phyloP scores from a whole-genome alignment of 1,284 basidiomycete genomes.

The Puccinia polysora region DNA sequence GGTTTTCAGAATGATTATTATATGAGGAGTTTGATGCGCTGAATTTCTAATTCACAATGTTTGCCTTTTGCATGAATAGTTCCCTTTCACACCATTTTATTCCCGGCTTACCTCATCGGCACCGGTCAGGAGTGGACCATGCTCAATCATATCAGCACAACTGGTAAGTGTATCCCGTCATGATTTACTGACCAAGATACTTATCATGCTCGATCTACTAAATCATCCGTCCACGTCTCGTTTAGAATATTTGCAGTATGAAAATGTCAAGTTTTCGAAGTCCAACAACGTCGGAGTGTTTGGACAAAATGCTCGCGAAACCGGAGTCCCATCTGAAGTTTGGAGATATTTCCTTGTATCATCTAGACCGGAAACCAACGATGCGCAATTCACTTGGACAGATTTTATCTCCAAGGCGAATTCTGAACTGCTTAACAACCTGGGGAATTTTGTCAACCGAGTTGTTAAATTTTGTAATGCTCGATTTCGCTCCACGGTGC shows the following conservation, averaged over 20 bases:
- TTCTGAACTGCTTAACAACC: constrained; percentile 88
- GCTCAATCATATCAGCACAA: constrained; percentile 89
- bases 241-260: constrained; percentile 99
- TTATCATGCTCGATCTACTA: constrained; percentile 31
- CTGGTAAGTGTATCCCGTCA: constrained; percentile 60
- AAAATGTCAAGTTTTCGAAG: constrained; percentile 98
- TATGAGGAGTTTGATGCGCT: no score
- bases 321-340: constrained; percentile 84
- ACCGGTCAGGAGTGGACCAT: constrained; percentile 90
- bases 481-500: constrained; percentile 29
- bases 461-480: constrained; percentile 52
- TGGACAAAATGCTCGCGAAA: constrained; percentile 87
- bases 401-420: constrained; percentile 94
- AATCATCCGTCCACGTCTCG: no score
- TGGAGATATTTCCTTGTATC: constrained; percentile 97
- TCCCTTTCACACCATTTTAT: constrained; percentile 97
- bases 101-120: constrained; percentile 82
- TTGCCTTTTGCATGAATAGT: constrained; percentile 59
- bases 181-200: neutral
- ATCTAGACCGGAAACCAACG: constrained; percentile 85
- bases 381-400: constrained; percentile 94
- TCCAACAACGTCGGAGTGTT: constrained; percentile 95
- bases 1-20: no score
- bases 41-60: no score
- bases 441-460: constrained; percentile 98